Evolutionary conservation across 225 moss, liverwort and hornwort species (phyloP).

Genomic region (Pleurozium schreberi): DNA sequence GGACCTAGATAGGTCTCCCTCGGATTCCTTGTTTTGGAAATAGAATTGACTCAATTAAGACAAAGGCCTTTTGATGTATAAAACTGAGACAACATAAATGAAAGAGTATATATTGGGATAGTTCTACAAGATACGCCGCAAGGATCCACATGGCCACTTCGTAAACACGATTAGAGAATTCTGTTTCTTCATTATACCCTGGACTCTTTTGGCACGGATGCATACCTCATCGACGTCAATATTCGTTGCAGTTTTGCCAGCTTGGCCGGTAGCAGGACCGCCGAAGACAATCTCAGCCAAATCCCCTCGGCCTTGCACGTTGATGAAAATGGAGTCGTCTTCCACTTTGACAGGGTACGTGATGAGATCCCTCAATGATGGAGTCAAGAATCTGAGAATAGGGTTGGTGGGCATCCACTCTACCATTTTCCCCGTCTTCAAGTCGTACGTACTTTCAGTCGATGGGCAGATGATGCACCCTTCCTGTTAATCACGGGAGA

Average conservation of each 20-base stretch:
- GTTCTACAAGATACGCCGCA: background rate
- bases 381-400: constrained; percentile 68
- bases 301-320: constrained; percentile 46
- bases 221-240: constrained; percentile 81
- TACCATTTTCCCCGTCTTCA: constrained; percentile 78
- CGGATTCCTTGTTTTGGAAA: background rate
- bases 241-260: constrained; percentile 74
- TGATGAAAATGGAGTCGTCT: constrained; percentile 58
- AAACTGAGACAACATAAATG: background rate
- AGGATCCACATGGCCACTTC: background rate
- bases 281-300: constrained; percentile 90
- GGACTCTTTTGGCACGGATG: background rate
- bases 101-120: background rate
- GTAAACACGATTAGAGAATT: background rate
- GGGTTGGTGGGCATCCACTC: constrained; percentile 93
- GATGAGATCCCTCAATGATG: constrained; percentile 51
- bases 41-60: background rate
- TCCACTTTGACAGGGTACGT: constrained; percentile 80
- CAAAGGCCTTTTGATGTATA: background rate
- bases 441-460: constrained; percentile 75
- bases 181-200: no score
- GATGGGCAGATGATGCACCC: constrained; percentile 86
- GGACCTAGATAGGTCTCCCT: background rate
- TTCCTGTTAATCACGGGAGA: constrained; percentile 23
- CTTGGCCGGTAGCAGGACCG: constrained; percentile 65